Base-by-base conservation (phyloP, 306 rosid species). In the Casuarina cunninghamiana region DNA sequence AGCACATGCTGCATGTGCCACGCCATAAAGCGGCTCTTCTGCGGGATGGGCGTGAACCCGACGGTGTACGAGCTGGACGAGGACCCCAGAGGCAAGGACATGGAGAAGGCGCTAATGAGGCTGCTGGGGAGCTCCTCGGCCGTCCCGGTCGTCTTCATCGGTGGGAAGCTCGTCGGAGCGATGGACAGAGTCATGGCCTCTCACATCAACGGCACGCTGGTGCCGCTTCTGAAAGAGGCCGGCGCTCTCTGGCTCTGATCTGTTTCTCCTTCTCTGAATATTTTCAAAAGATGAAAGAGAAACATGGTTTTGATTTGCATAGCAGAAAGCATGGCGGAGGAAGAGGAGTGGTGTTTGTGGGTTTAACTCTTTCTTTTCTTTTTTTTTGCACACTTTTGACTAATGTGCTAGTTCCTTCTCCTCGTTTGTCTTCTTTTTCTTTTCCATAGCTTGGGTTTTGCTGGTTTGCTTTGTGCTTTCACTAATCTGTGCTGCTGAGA, bases 41-140 rank as follows among this genome's bases (percentile, higher is more conserved):
- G 94, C 53, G 97, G 97, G 6, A 94, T 94, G 98, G 98, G 98
- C 0, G 98, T 94, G 35, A 89, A 89, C 85, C 90, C 98, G 0
- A 88, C 85, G 0, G 97, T 94, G 37, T 80, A 90, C 67, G 98
- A 94, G 77, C 82, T 94, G 0, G 97, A 94, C 50, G 88, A 85
- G 19, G 89, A 89, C 68, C 93, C 93, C 0, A 79, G 83, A 26
- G 98, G 97, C 1, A 87, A 86, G 55, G 91, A 89, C 13, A 80
- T 91, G 70, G 93, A 91, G 82, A 77, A 63, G 3, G 92, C 97
- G 3, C 63, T 94, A 16, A 85, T 77, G 80, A 77, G 83, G 71
- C 73, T 94, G 1, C 74, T 91, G 75, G 90, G 90, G 0, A 83
- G 58, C 74, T 81, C 93, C 44, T 68, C 86, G 0, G 74, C 79